Conservation (phyloP, 306 rosid genomes). For the Spatholobus suberectus region DNA sequence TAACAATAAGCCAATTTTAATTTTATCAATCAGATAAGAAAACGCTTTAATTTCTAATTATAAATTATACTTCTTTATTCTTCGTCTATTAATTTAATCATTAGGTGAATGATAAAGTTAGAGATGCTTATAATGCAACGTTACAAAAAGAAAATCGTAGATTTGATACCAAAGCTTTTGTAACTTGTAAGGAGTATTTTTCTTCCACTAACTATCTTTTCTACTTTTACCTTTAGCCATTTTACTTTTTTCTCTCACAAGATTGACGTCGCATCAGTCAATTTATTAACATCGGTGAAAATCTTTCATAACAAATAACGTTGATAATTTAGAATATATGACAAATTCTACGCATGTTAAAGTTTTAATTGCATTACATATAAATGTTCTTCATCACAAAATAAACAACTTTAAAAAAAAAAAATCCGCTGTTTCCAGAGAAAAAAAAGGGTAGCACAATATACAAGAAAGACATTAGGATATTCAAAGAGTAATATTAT, state of each 20-base stretch:
- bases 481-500: background rate
- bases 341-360: background rate
- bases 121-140: background rate
- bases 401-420: background rate
- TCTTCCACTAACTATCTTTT: background rate
- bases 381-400: background rate
- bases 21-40: constrained; percentile 8
- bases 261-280: background rate
- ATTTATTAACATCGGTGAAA: background rate
- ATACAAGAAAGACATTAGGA: background rate
- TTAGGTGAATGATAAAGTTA: background rate
- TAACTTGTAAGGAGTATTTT: background rate
- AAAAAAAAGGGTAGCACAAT: background rate
- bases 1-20: background rate
- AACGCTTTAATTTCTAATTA: background rate
- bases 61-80: background rate
- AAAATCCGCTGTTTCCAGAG: background rate
- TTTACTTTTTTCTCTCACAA: background rate
- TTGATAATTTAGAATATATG: background rate
- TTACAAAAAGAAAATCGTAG: background rate
- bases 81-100: background rate
- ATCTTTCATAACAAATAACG: background rate
- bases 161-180: background rate
- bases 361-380: background rate
- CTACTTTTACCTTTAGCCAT: background rate